Conservation (phyloP, 2,329 filamentous ascomycete genomes). For the Lachnellula subtilissima region DNA sequence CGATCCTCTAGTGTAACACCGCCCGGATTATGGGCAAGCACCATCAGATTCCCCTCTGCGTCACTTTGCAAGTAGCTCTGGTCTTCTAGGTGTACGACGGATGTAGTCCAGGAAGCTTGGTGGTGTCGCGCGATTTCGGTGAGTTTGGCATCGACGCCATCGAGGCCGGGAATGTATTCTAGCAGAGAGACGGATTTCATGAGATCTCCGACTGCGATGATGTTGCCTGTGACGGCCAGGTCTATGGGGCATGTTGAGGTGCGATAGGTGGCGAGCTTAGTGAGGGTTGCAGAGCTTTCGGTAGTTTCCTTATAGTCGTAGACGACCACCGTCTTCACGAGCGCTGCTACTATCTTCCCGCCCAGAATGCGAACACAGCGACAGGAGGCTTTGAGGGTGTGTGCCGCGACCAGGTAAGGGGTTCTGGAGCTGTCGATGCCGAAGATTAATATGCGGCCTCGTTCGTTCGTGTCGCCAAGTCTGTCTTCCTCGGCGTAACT, state of each 20-base stretch:
- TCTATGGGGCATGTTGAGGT: constrained; percentile 82
- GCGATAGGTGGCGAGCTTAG: constrained; percentile 70
- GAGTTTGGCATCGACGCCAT: constrained; percentile 57
- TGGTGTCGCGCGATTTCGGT: constrained; percentile 75
- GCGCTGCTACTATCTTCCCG: constrained; percentile 74
- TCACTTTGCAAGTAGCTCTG: constrained; percentile 80
- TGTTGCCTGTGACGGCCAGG: constrained; percentile 65
- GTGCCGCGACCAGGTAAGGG: constrained; percentile 65
- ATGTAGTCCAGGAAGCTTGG: constrained; percentile 76
- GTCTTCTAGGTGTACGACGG: constrained; percentile 65
- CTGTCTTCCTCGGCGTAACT: constrained; percentile 60
- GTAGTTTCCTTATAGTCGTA: constrained; percentile 54
- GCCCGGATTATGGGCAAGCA: constrained; percentile 68
- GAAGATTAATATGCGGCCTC: constrained; percentile 78
- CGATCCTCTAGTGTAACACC: constrained; percentile 73
- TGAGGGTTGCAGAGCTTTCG: constrained; percentile 52
- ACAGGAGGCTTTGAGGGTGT: constrained; percentile 73
- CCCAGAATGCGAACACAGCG: constrained; percentile 70
- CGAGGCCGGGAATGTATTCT: constrained; percentile 57
- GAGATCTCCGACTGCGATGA: constrained; percentile 81
- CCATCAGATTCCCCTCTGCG: constrained; percentile 78
- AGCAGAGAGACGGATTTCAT: constrained; percentile 89
- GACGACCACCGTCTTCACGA: constrained; percentile 79
- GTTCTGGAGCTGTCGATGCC: constrained; percentile 73
- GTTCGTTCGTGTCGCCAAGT: constrained; percentile 45